A percentile compares a stretch with the other conserved stretches of the same genome.
Evolutionary conservation across 768 basidiomycete species (phyloP).

Genomic region (Candolleomyces aberdarensis): DNA sequence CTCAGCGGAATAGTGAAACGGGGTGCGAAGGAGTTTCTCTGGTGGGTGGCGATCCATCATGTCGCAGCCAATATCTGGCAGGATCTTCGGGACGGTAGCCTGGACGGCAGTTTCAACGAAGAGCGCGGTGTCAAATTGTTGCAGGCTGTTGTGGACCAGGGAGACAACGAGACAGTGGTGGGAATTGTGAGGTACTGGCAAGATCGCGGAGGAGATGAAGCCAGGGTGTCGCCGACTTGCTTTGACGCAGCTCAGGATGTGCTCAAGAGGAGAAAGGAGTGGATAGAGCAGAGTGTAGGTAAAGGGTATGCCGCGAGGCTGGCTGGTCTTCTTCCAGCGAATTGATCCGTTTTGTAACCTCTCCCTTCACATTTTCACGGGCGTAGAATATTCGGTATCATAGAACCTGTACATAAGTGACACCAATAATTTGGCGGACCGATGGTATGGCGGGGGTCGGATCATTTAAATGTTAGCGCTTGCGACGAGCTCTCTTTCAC

Average conservation of each 20-base stretch:
- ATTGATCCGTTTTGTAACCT: background rate
- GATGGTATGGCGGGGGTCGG: constrained; percentile 5
- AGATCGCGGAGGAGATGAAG: constrained; percentile 22
- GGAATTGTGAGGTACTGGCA: constrained; percentile 63
- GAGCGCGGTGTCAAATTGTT: constrained; percentile 46
- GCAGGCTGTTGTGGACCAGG: constrained; percentile 49
- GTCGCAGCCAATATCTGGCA: constrained; percentile 73
- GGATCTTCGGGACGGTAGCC: constrained; percentile 39
- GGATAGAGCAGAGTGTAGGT: constrained; percentile 18
- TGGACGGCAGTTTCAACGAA: constrained; percentile 18
- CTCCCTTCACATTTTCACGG: constrained; percentile 2
- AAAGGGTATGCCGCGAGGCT: constrained; percentile 7
- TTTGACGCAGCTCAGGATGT: constrained; percentile 32
- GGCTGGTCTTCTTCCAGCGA: constrained; percentile 10
- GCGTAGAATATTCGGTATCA: constrained; percentile 3
- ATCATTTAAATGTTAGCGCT: constrained; percentile 3
- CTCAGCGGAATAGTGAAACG: constrained; percentile 51
- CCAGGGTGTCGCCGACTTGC: constrained; percentile 49
- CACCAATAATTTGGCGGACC: constrained; percentile 5
- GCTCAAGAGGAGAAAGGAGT: constrained; percentile 18
- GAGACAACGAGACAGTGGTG: constrained; percentile 40
- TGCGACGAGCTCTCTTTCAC: background rate
- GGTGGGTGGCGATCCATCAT: constrained; percentile 74
- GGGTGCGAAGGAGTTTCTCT: constrained; percentile 53
- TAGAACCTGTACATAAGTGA: background rate